Base-by-base conservation (phyloP, 495 filamentous ascomycete species). In the Ascobolus immersus region DNA sequence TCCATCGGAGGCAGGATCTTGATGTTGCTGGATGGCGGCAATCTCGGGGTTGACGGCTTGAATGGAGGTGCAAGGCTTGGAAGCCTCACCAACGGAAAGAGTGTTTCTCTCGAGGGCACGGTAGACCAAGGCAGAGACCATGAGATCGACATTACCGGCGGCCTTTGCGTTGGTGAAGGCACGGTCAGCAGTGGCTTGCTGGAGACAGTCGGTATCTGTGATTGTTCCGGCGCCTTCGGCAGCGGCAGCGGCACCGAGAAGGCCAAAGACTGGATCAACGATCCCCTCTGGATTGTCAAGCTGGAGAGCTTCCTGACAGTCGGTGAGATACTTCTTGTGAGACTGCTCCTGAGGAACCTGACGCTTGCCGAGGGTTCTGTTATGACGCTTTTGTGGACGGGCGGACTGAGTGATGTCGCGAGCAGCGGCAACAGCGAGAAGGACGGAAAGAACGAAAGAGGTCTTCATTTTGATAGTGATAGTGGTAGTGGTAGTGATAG, bases 1-100 rank as follows among this genome's bases (percentile, higher is more conserved):
- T 17, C 56, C 56, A 20, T 48, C 32, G 6, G 57, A 64, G 17
- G 61, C 67, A 23, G 64, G 67, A 49, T 69, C 68, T 46, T 77
- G 67, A 50, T 72, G 69, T 49, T 73, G 71, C 21, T 58, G 50
- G 42, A 78, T 50, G 19, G 59, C 61, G 7, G 57, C 58, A 35
- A 77, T 74, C 53, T 77, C 71, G 24, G 69, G 64, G 54, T 77
- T 78, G 47, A 61, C 59, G 14, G 69, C 67, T 12, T 61, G 61
- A 45, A 70, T 52, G 34, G 57, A 58, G 12, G 36, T 51, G 53
- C 69, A 74, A 33, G 53, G 41, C 8, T 52, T 59, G 32, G 58
- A 64, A 4, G 55, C 58, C 21, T 57, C 46, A 19, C 68, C 69
- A 35, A 74, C 67, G 10, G 40, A 40, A 7, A 51, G 56, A 10